Evolutionary conservation across 148 eudicot species (phyloP).

Genomic region (Rhododendron kiyosumense): DNA sequence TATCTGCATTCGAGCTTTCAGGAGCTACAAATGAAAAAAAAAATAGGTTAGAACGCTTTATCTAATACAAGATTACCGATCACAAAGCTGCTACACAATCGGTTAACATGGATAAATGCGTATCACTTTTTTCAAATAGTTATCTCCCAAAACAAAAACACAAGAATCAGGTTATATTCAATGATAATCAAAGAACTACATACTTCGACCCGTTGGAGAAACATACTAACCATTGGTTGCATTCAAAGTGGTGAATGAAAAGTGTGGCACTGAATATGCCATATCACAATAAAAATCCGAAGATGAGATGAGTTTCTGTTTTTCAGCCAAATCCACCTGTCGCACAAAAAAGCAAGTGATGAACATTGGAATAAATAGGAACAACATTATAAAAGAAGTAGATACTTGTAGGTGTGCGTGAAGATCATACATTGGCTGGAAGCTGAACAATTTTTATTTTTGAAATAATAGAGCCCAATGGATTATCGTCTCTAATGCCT

Average conservation of each 20-base stretch:
- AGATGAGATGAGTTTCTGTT: constrained; percentile 11
- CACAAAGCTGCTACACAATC: background rate
- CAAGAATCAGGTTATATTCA: background rate
- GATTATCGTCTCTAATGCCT: constrained; percentile 28
- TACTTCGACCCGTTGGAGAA: no score
- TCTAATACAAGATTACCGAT: background rate
- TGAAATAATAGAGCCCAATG: constrained; percentile 12
- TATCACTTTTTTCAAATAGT: background rate
- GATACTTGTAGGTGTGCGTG: background rate
- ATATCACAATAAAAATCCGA: constrained; percentile 38
- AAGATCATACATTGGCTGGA: constrained; percentile 17
- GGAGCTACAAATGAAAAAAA: background rate
- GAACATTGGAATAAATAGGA: background rate
- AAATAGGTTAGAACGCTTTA: background rate
- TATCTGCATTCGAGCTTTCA: background rate
- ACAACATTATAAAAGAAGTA: background rate
- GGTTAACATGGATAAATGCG: background rate
- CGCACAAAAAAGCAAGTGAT: background rate
- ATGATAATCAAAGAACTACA: background rate
- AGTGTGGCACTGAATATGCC: constrained; percentile 33
- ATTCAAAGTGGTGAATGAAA: constrained; percentile 28
- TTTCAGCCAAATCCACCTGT: constrained; percentile 23
- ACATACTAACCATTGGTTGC: constrained; percentile 10
- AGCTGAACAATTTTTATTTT: constrained; percentile 22
- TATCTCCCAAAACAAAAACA: background rate